phyloP scores from a whole-genome alignment of 2,329 filamentous ascomycete genomes.

The Akanthomyces uredinophilus region DNA sequence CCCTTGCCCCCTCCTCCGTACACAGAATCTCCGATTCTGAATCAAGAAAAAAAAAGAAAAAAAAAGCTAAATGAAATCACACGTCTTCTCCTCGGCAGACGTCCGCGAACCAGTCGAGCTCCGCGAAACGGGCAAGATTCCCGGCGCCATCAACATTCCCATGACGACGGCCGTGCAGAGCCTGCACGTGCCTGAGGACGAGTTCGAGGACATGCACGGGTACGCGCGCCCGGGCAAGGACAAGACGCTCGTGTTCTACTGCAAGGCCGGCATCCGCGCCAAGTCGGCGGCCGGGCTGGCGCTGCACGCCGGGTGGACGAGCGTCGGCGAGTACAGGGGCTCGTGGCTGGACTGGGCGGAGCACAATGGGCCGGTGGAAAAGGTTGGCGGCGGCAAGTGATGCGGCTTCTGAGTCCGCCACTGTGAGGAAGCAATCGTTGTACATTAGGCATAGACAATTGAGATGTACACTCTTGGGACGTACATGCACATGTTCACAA shows the following conservation, averaged over 20 bases:
- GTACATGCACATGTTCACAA: not conserved
- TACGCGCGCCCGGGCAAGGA: slow-evolving; percentile 60
- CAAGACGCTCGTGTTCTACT: slow-evolving; percentile 75
- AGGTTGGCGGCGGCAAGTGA: slow-evolving; percentile 17
- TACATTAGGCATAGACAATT: not conserved
- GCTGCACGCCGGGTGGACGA: slow-evolving; percentile 66
- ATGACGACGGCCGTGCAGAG: slow-evolving; percentile 72
- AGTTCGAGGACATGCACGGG: slow-evolving; percentile 80
- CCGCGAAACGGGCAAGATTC: slow-evolving; percentile 63
- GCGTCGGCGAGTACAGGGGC: slow-evolving; percentile 66
- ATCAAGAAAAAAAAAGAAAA: too few relatives aligned
- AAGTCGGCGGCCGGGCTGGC: slow-evolving; percentile 73
- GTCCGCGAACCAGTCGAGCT: slow-evolving; percentile 70
- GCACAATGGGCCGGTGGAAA: slow-evolving; percentile 56
- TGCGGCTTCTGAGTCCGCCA: too few relatives aligned
- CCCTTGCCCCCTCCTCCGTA: not conserved
- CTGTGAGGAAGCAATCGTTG: not conserved
- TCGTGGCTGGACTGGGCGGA: slow-evolving; percentile 79
- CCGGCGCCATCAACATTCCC: slow-evolving; percentile 76
- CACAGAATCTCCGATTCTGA: too few relatives aligned
- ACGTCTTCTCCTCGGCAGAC: slow-evolving; percentile 38
- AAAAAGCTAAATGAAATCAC: too few relatives aligned
- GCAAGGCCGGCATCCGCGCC: slow-evolving; percentile 84
- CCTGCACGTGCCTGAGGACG: slow-evolving; percentile 67
- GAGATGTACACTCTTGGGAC: not conserved